These are phyloP conservation scores for Aspergillus udagawae DNA, from an alignment of 2,329 filamentous ascomycete genomes.

Conservation along the genomic window DNA sequence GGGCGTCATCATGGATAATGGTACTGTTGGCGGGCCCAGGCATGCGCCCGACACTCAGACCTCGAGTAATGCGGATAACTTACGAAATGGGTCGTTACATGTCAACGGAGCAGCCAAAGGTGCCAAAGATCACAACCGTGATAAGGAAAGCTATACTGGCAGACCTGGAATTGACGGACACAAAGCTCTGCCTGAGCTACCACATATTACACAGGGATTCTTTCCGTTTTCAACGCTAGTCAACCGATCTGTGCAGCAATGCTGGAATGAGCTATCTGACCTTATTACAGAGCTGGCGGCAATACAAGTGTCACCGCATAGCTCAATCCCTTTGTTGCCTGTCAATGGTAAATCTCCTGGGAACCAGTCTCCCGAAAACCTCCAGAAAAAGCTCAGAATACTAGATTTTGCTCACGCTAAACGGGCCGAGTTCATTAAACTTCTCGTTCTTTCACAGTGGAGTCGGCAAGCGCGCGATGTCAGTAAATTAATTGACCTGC, in stretches of 20 bases:
- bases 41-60: constrained; percentile 20
- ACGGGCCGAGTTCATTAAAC: constrained; percentile 87
- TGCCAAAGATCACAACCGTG: constrained; percentile 8
- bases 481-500: constrained; percentile 83
- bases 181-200: constrained; percentile 47
- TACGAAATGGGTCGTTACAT: constrained; percentile 21
- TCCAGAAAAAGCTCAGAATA: constrained; percentile 70
- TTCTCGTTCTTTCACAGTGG: constrained; percentile 88
- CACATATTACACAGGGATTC: constrained; percentile 72
- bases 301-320: constrained; percentile 56
- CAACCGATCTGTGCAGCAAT: constrained; percentile 74
- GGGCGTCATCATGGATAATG: constrained; percentile 41
- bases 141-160: constrained; percentile 3
- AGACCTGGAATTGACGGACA: constrained; percentile 2
- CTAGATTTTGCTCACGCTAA: constrained; percentile 74
- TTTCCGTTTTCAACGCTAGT: constrained; percentile 72
- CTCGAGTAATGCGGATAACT: constrained; percentile 10
- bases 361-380: constrained; percentile 53
- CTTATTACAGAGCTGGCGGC: constrained; percentile 67
- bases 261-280: constrained; percentile 72
- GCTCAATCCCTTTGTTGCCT: constrained; percentile 14
- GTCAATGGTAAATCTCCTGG: constrained; percentile 27
- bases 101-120: constrained; percentile 25
- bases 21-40: constrained; percentile 24
- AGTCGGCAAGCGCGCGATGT: constrained; percentile 73